These are phyloP conservation scores for Bolboschoenoplectus hybrid DNA, from an alignment of 202 grass and related monocot species.

Conservation along the genomic window DNA sequence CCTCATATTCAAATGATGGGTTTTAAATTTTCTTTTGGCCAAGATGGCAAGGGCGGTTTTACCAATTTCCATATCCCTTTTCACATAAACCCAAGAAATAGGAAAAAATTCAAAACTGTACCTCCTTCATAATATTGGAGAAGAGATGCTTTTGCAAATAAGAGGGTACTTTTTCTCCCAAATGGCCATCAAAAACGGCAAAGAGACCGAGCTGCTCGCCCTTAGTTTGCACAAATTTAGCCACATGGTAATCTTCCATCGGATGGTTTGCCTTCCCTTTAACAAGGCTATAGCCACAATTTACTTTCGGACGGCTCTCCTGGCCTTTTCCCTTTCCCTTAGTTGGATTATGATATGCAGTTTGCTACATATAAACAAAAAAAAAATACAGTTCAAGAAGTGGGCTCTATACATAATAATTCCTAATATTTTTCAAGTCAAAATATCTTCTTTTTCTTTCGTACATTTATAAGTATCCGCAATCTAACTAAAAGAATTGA, in stretches of 20 bases:
- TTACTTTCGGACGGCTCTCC: constrained; percentile 35
- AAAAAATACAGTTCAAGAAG: constrained; percentile 12
- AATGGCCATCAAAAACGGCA: constrained; percentile 52
- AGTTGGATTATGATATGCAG: constrained; percentile 27
- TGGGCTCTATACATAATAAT: background rate
- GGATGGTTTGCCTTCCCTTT: constrained; percentile 50
- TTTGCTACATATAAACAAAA: constrained; percentile 24
- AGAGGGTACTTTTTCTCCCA: constrained; percentile 42
- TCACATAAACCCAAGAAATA: background rate
- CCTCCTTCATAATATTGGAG: constrained; percentile 47
- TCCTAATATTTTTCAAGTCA: background rate
- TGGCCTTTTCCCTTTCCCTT: constrained; percentile 36
- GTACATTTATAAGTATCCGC: background rate
- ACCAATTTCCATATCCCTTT: constrained; percentile 12
- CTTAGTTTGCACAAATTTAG: constrained; percentile 44
- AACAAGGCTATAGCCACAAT: constrained; percentile 48
- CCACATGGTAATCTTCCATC: constrained; percentile 55
- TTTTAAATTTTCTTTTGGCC: background rate
- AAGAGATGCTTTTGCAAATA: constrained; percentile 55
- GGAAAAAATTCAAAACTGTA: constrained; percentile 19
- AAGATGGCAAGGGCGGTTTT: constrained; percentile 8
- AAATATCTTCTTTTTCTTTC: background rate
- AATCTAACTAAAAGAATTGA: constrained; percentile 10
- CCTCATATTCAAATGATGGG: constrained; percentile 8
- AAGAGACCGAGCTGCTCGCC: constrained; percentile 52